Evolutionary conservation across 495 filamentous ascomycete species (phyloP).

Genomic region (Bathelium albidoporum): DNA sequence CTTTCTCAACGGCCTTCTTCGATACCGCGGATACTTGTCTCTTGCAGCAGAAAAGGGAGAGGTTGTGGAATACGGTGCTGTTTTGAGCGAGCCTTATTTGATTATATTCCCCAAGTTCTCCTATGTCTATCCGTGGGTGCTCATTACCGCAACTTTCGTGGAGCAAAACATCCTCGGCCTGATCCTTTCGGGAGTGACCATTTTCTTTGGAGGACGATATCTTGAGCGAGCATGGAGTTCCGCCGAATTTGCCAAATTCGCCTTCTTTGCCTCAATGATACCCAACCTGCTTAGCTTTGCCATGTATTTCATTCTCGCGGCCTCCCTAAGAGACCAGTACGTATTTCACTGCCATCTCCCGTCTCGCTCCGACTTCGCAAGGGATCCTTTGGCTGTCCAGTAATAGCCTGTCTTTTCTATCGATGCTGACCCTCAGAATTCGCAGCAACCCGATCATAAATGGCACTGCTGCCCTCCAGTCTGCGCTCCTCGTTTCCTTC

Average conservation of each 20-base stretch:
- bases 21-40: slow-evolving; percentile 51
- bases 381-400: slow-evolving; percentile 40
- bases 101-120: slow-evolving; percentile 74
- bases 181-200: slow-evolving; percentile 62
- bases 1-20: slow-evolving; percentile 66
- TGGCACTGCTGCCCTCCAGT: slow-evolving; percentile 80
- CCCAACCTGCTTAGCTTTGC: slow-evolving; percentile 69
- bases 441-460: slow-evolving; percentile 65
- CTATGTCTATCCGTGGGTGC: slow-evolving; percentile 85
- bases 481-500: slow-evolving; percentile 92
- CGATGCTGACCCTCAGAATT: slow-evolving; percentile 22
- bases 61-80: slow-evolving; percentile 19
- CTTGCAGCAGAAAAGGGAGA: slow-evolving; percentile 1
- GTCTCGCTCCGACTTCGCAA: neutral
- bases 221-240: slow-evolving; percentile 93
- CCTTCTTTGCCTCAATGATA: slow-evolving; percentile 63
- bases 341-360: too few relatives aligned
- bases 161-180: slow-evolving; percentile 91
- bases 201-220: slow-evolving; percentile 92
- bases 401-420: neutral
- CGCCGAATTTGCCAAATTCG: slow-evolving; percentile 85
- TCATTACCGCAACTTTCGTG: slow-evolving; percentile 74
- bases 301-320: slow-evolving; percentile 43
- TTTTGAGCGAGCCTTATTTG: slow-evolving; percentile 70
- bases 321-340: neutral